A percentile compares a stretch with the other conserved stretches of the same genome.
phyloP scores from a whole-genome alignment of 345 rosid species.

The Eucalyptus polyanthemos region DNA sequence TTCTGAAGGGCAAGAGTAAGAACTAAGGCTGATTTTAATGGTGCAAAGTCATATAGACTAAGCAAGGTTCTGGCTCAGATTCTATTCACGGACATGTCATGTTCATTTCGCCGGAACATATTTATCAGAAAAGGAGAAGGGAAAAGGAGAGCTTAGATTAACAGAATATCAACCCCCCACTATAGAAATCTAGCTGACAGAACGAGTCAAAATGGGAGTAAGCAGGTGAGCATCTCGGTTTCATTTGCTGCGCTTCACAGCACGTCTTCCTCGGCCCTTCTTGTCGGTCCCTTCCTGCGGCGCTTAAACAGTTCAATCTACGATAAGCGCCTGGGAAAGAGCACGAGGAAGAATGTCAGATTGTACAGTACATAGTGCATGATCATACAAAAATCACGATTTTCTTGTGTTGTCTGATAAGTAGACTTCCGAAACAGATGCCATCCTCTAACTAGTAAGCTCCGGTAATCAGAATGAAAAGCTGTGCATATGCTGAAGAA shows the following conservation, averaged over 20 bases:
- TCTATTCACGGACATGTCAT: neutral
- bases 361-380: too few relatives aligned
- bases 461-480: neutral
- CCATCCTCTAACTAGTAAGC: too few relatives aligned
- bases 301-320: constrained; percentile 58
- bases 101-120: neutral
- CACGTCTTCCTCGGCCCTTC: constrained; percentile 50
- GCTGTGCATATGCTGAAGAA: neutral
- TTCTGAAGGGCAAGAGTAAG: neutral
- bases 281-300: constrained; percentile 72
- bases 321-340: too few relatives aligned
- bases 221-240: neutral
- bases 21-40: neutral
- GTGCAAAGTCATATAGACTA: neutral
- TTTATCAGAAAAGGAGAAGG: neutral
- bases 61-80: neutral
- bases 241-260: neutral
- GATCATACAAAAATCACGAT: too few relatives aligned
- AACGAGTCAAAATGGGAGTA: neutral
- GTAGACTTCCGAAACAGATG: too few relatives aligned
- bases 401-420: too few relatives aligned
- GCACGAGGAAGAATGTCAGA: too few relatives aligned
- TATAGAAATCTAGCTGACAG: neutral
- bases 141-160: neutral
- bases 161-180: neutral